Conservation (phyloP, 257 asterid species). For the Marsdenia floribunda region DNA sequence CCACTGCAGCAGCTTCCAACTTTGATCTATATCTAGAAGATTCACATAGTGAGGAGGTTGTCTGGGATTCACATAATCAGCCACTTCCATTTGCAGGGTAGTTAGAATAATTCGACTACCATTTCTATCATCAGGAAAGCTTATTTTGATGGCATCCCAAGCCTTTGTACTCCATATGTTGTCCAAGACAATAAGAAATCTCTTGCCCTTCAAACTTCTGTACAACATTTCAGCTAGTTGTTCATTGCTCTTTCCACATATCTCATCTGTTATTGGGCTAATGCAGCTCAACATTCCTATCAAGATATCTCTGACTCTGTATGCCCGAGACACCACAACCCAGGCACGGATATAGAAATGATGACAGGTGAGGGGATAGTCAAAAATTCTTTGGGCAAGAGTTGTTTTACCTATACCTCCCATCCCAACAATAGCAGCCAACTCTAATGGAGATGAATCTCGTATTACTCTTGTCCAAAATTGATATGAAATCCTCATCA, state of each 20-base stretch:
- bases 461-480: background rate
- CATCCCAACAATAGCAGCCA: background rate
- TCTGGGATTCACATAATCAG: background rate
- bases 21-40: background rate
- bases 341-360: background rate
- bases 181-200: background rate
- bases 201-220: background rate
- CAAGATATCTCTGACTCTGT: background rate
- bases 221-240: background rate
- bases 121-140: background rate
- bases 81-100: background rate
- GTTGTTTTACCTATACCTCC: background rate
- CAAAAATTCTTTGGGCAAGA: background rate
- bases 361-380: background rate
- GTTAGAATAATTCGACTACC: background rate
- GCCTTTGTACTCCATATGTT: background rate
- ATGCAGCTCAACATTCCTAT: background rate
- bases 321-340: background rate
- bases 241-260: background rate
- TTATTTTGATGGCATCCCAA: background rate
- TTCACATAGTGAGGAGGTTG: background rate
- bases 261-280: background rate
- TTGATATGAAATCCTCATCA: constrained; percentile 3
- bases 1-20: constrained; percentile 4
- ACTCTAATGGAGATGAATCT: background rate